phyloP scores from a whole-genome alignment of 805 yeast species.

The Grigorovia transvaalensis region DNA sequence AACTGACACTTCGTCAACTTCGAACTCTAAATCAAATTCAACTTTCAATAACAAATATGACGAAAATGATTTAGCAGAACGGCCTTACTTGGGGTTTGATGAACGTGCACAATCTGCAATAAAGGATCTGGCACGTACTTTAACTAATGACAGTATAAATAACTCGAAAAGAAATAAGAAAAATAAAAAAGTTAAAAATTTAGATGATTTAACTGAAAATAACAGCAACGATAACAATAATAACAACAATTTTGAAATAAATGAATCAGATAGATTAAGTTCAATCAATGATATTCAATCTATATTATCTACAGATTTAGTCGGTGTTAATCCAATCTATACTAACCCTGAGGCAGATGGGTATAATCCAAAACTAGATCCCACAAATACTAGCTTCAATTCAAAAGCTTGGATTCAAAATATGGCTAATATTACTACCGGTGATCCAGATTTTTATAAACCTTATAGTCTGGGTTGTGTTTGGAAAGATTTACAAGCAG shows the following conservation, averaged over 20 bases:
- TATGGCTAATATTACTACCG: conserved; percentile 39
- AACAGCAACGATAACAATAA: too few relatives aligned
- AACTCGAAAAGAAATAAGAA: background rate
- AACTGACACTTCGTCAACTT: background rate
- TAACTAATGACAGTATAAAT: conserved; percentile 14
- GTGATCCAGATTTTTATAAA: conserved; percentile 54
- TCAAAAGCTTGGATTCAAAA: conserved; percentile 61
- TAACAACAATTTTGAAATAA: background rate
- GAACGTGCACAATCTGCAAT: conserved; percentile 27
- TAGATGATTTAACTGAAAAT: background rate
- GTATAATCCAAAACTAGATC: conserved; percentile 42
- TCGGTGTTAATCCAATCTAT: conserved; percentile 21
- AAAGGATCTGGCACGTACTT: conserved; percentile 33
- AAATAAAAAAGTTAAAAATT: background rate
- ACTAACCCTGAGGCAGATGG: conserved; percentile 9
- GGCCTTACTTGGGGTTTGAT: conserved; percentile 31
- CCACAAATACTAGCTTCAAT: conserved; percentile 46
- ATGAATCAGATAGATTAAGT: background rate
- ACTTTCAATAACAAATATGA: background rate
- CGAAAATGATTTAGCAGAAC: background rate
- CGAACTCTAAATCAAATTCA: conserved; percentile 1
- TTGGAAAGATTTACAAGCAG: conserved; percentile 48
- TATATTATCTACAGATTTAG: conserved; percentile 7
- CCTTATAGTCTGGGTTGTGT: conserved; percentile 52
- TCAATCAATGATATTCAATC: conserved; percentile 7